phyloP scores from a whole-genome alignment of 2,329 filamentous ascomycete genomes.

The Fusarium euwallaceae region DNA sequence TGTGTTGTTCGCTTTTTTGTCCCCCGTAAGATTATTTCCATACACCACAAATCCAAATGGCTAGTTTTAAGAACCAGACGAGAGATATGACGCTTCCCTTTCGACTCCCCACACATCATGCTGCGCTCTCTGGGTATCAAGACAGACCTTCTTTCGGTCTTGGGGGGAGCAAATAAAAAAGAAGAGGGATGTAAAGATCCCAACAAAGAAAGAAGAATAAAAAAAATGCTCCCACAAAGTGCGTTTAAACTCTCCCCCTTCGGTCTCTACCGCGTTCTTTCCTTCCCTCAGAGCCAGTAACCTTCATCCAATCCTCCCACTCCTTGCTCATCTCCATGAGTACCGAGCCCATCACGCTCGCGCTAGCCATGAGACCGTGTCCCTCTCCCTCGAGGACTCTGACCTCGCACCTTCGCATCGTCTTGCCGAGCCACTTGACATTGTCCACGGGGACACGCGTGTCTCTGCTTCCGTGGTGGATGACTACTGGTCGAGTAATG shows the following conservation, averaged over 20 bases:
- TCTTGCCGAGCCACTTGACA: conserved; percentile 92
- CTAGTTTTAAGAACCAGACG: conserved; percentile 20
- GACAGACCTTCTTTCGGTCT: conserved; percentile 12
- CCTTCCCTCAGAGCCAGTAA: conserved; percentile 60
- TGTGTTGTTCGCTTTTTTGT: background rate
- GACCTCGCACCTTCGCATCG: conserved; percentile 94
- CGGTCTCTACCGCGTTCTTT: conserved; percentile 52
- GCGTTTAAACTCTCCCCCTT: conserved; percentile 30
- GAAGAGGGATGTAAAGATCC: background rate
- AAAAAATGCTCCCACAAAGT: background rate
- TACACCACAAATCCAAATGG: conserved; percentile 24
- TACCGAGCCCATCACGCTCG: conserved; percentile 92
- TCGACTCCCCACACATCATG: background rate
- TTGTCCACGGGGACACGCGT: conserved; percentile 95
- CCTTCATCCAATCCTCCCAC: conserved; percentile 88
- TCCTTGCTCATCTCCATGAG: conserved; percentile 94
- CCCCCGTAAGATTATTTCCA: conserved; percentile 41
- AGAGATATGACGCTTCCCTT: conserved; percentile 12
- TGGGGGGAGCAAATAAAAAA: background rate
- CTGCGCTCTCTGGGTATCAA: conserved; percentile 34
- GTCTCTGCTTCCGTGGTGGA: conserved; percentile 93
- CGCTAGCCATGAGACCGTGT: conserved; percentile 96
- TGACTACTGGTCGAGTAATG: conserved; percentile 90
- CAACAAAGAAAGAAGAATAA: background rate
- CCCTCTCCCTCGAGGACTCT: conserved; percentile 91